phyloP scores from a whole-genome alignment of 2,329 filamentous ascomycete genomes.

The Colletotrichum abscissum region DNA sequence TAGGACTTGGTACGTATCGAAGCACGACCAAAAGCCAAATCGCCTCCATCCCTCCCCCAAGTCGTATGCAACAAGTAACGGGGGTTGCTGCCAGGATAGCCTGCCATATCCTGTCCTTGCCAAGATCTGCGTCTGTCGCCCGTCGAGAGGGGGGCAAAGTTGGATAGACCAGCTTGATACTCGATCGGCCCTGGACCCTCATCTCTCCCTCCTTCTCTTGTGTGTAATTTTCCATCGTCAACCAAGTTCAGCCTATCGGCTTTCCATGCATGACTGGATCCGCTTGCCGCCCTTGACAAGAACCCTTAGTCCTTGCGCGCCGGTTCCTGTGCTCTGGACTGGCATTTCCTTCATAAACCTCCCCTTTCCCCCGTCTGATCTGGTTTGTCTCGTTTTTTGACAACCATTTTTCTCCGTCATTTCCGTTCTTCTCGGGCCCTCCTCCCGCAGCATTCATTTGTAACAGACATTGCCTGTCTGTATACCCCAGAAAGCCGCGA shows the following conservation, averaged over 20 bases:
- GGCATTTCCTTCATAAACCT: slow-evolving; percentile 28
- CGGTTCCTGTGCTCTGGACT: background rate
- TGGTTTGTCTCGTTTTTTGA: background rate
- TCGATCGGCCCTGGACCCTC: slow-evolving; percentile 11
- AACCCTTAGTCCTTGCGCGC: slow-evolving; percentile 31
- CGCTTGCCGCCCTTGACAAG: slow-evolving; percentile 29
- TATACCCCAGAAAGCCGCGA: background rate
- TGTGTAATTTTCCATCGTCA: slow-evolving; percentile 35
- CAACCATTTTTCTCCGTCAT: background rate
- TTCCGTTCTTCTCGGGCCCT: slow-evolving; percentile 18
- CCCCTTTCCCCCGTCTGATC: slow-evolving; percentile 17
- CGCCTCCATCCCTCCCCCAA: slow-evolving; percentile 12
- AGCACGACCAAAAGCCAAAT: slow-evolving; percentile 31
- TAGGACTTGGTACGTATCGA: slow-evolving; percentile 16
- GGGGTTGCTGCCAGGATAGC: slow-evolving; percentile 25
- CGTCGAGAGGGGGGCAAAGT: background rate
- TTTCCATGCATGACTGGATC: slow-evolving; percentile 31
- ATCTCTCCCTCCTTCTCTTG: background rate
- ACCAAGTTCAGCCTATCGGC: background rate
- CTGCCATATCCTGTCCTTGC: slow-evolving; percentile 17
- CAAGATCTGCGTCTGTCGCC: slow-evolving; percentile 20
- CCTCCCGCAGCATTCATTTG: slow-evolving; percentile 3
- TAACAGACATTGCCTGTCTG: slow-evolving; percentile 22
- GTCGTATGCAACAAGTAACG: slow-evolving; percentile 21
- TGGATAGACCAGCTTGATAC: slow-evolving; percentile 10